Base-by-base conservation (phyloP, 225 moss, liverwort and hornwort species). In the Rhytidiadelphus loreus region DNA sequence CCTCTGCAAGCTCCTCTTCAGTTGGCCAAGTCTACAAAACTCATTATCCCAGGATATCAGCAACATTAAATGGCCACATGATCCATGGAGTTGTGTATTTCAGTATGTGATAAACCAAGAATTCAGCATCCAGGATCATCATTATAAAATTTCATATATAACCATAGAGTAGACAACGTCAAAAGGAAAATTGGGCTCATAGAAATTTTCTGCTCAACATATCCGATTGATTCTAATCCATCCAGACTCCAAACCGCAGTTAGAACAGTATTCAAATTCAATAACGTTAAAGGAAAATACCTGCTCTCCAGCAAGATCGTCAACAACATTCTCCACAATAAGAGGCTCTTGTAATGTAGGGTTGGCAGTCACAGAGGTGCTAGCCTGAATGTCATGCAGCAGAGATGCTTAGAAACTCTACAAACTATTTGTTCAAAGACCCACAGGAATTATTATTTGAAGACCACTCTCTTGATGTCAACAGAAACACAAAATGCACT, bases 21-120 rank as follows among this genome's bases (percentile, higher is more conserved):
- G 97, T 99, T 85, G 99, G 99, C 99, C 99, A 99, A 52, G 99
- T 99, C 99, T 99, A 92, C 92, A 89, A 80, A 87, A 50, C 59
- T 63, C 79, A 73, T 26, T 20, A 87, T 75, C 65, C 46, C 85
- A 80, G 53, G 16, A 79, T 58, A 73, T 89, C 62, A 89, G 85
- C 43, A 82, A 65, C 64, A 57, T 37, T 43, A 7, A 59, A 81
- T 50, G 25, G 52, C 64, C 39, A 82, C 85, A 72, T 65, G 53
- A 62, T 71, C 39, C 65, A 59, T 41, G 52, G 25, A 44, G 28
- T 72, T 21, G n/a, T 41, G 55, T 37, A 81, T 48, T n/a, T 52
- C n/a, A 87, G 57, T 37, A 28, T 55, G 43, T 44, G 30, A 50
- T 28, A 78, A 89, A 78, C 78, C n/a, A 86, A 85, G 26, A 77